Conservation (phyloP, 768 basidiomycete species). For the Rhodotorula toruloides region DNA sequence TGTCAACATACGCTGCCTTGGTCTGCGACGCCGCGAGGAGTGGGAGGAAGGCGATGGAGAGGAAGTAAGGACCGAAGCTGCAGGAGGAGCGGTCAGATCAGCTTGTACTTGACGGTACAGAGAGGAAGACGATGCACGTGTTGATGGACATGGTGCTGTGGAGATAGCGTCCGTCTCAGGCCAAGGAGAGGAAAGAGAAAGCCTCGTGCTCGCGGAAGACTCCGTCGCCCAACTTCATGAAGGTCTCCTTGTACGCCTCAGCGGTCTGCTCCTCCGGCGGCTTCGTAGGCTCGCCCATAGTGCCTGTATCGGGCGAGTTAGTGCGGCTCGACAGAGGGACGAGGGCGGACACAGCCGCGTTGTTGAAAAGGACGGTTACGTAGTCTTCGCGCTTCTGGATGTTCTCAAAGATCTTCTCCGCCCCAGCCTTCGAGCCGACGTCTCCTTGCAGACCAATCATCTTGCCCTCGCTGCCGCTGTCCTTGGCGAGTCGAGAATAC, state of each 20-base stretch:
- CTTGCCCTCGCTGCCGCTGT: slow-evolving; percentile 44
- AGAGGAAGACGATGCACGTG: background rate
- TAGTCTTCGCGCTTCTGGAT: slow-evolving; percentile 12
- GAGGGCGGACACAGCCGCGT: slow-evolving; percentile 1
- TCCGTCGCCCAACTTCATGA: slow-evolving; percentile 50
- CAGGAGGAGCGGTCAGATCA: background rate
- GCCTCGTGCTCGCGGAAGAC: slow-evolving; percentile 46
- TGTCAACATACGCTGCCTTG: slow-evolving; percentile 44
- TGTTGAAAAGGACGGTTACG: slow-evolving; percentile 24
- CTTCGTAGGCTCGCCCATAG: slow-evolving; percentile 9
- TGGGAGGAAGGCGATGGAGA: slow-evolving; percentile 27
- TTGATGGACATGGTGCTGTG: background rate
- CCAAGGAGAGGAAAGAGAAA: background rate
- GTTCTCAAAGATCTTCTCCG: slow-evolving; percentile 3
- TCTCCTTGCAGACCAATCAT: slow-evolving; percentile 52
- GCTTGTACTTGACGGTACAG: slow-evolving; percentile 32
- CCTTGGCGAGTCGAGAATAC: slow-evolving; percentile 37
- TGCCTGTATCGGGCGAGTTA: too few relatives aligned
- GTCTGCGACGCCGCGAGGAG: slow-evolving; percentile 14
- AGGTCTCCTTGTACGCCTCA: slow-evolving; percentile 48
- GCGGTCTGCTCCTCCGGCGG: slow-evolving; percentile 42
- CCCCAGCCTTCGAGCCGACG: slow-evolving; percentile 42
- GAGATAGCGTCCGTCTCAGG: background rate
- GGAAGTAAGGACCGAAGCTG: slow-evolving; percentile 30
- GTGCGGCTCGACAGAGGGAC: too few relatives aligned